These are phyloP conservation scores for Phylloporus arenicola DNA, from an alignment of 768 basidiomycete genomes.

Conservation along the genomic window DNA sequence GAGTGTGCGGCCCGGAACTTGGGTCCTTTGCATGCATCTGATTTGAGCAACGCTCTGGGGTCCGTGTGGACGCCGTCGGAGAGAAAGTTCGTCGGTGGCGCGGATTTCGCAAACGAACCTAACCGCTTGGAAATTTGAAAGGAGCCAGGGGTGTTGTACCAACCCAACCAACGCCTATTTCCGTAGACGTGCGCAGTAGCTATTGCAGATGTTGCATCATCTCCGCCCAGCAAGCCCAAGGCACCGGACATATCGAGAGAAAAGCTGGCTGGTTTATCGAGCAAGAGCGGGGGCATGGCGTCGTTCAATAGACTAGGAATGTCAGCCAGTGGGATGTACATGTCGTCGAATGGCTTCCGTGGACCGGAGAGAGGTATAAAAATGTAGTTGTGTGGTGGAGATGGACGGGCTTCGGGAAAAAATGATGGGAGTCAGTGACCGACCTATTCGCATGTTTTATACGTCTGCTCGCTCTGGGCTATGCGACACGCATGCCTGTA, in stretches of 20 bases:
- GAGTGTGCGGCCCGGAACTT: slow-evolving; percentile 71
- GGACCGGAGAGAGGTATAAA: neutral
- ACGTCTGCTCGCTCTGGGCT: neutral
- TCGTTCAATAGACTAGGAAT: neutral
- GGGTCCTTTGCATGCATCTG: slow-evolving; percentile 33
- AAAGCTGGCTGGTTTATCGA: slow-evolving; percentile 6
- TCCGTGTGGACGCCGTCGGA: slow-evolving; percentile 9
- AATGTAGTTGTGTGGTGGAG: neutral
- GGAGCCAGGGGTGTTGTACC: slow-evolving; percentile 32
- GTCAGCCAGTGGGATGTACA: neutral
- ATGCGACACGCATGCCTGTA: neutral
- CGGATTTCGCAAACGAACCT: slow-evolving; percentile 13
- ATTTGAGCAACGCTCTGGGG: slow-evolving; percentile 16
- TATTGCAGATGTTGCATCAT: slow-evolving; percentile 29
- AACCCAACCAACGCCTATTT: slow-evolving; percentile 26
- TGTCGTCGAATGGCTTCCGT: neutral
- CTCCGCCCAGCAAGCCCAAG: slow-evolving; percentile 27
- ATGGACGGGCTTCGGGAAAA: too few species aligned
- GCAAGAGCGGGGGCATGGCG: neutral
- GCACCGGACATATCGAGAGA: slow-evolving; percentile 21
- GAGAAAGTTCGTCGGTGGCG: neutral
- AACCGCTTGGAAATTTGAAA: slow-evolving; percentile 23
- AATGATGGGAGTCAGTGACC: neutral
- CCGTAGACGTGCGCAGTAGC: slow-evolving; percentile 24
- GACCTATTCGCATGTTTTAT: neutral